A percentile compares a stretch with the other conserved stretches of the same genome.
Conservation (phyloP, 805 yeast genomes). For the Saturnispora serradocipensis region DNA sequence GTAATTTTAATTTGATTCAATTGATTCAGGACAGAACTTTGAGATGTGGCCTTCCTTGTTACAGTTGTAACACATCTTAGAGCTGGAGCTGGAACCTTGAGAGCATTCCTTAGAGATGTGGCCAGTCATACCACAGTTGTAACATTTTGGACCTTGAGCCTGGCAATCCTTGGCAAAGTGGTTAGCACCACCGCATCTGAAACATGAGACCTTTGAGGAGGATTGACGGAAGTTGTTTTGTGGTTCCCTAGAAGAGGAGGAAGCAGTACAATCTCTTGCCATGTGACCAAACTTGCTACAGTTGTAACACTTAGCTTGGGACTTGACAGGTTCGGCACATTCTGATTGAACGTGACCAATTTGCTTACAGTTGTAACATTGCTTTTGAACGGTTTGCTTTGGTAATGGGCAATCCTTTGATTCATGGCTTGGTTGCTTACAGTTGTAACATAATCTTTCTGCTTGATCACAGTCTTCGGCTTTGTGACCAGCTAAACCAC, state of each 20-base stretch:
- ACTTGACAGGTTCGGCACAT: slow-evolving; percentile 53
- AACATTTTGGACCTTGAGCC: slow-evolving; percentile 61
- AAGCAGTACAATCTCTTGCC: slow-evolving; percentile 64
- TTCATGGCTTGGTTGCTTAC: slow-evolving; percentile 84
- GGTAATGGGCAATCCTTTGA: slow-evolving; percentile 84
- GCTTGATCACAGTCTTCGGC: slow-evolving; percentile 82
- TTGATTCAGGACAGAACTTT: slow-evolving; percentile 46
- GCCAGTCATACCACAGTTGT: slow-evolving; percentile 85
- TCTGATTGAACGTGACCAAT: slow-evolving; percentile 84
- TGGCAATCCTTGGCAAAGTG: slow-evolving; percentile 89
- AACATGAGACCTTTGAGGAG: slow-evolving; percentile 51
- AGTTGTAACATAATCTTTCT: slow-evolving; percentile 86
- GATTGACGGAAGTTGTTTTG: slow-evolving; percentile 18
- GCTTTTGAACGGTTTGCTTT: slow-evolving; percentile 74
- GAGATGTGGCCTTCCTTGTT: slow-evolving; percentile 82
- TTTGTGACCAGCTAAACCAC: slow-evolving; percentile 87
- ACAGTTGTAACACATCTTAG: slow-evolving; percentile 65
- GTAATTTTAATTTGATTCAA: not conserved
- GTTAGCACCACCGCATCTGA: slow-evolving; percentile 89
- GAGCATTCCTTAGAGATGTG: slow-evolving; percentile 83
- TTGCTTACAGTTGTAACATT: slow-evolving; percentile 90
- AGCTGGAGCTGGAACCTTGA: slow-evolving; percentile 32
- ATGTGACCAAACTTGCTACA: slow-evolving; percentile 75
- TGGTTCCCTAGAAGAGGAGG: slow-evolving; percentile 17
- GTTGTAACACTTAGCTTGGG: slow-evolving; percentile 68